Base-by-base conservation (phyloP, 257 asterid species). In the Solanum commersonii region DNA sequence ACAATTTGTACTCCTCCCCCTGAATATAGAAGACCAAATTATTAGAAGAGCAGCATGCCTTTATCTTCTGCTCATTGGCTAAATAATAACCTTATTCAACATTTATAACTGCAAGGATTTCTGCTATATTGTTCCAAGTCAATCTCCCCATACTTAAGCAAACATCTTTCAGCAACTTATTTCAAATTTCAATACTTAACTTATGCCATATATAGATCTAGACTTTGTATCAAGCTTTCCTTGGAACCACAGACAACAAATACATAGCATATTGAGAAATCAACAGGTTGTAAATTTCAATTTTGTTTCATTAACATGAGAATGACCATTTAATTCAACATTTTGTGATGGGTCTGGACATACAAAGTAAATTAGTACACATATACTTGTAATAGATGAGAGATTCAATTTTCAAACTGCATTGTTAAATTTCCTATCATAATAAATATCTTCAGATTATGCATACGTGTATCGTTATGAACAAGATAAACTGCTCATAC, bases 1-100 rank as follows among this genome's bases (percentile, higher is more conserved):
- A 93, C 37, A 96, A 74, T 89, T 93, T 95, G 94, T 95, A 93
- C 87, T 95, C 98, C 92, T 96, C 99, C 12, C 99, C 98, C 99
- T 96, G 90, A 83, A 84, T 27, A 29, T 86, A 78, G 84, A 71
- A 56, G 42, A 71, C 38, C 71, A 23, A 29, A 70, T 70, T 85
- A 33, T 68, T 85, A 70, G 79, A 85, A 85, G 14, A 85, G 6
- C 84, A 79, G 84, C 15, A 42, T 9, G n/a, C 37, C 46, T 42
- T 78, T 78, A 78, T 78, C 52, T 42, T 79, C 85, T 44, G 25
- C 16, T 16, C 10, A 79, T 46, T 79, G 40, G 67, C 18, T 79
- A 44, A 44, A 2, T 16, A 16, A 79, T 79, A 79, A 79, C 10
- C 67, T 44, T 44, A 44, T 16, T 27, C 85, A 46, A 79, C 85